phyloP scores from a whole-genome alignment of 1,139 yeast species.

The Geotrichum citri-aurantii region DNA sequence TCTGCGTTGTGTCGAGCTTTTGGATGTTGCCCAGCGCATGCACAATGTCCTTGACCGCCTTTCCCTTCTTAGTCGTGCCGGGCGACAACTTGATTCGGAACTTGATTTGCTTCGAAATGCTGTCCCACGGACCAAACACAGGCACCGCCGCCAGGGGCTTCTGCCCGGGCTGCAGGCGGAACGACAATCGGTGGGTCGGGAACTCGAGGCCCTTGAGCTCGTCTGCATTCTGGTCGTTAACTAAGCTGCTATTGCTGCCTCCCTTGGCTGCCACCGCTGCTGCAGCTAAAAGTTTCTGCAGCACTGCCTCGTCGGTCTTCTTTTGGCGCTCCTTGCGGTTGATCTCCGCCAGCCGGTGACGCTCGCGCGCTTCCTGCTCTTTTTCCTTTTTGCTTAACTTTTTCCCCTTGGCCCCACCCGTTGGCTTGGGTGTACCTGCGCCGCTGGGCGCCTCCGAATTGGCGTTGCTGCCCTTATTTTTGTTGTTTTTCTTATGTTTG shows the following conservation, averaged over 20 bases:
- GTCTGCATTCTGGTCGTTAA: constrained; percentile 34
- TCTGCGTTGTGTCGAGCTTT: constrained; percentile 46
- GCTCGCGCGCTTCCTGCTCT: constrained; percentile 29
- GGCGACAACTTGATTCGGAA: constrained; percentile 84
- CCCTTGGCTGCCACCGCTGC: constrained; percentile 10
- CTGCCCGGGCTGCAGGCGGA: constrained; percentile 34
- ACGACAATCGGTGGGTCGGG: constrained; percentile 18
- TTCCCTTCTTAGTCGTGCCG: constrained; percentile 85
- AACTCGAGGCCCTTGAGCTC: constrained; percentile 31
- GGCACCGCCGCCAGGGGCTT: constrained; percentile 62
- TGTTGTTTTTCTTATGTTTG: constrained; percentile 84
- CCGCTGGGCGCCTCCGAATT: constrained; percentile 64
- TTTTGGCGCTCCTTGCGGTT: constrained; percentile 36
- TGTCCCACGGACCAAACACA: constrained; percentile 88
- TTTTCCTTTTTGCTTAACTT: constrained; percentile 40
- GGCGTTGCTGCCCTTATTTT: constrained; percentile 56
- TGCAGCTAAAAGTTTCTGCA: constrained; percentile 34
- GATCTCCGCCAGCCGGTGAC: constrained; percentile 25
- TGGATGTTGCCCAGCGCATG: constrained; percentile 50
- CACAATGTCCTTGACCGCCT: constrained; percentile 65
- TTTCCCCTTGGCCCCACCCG: constrained; percentile 51
- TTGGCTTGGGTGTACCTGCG: not conserved
- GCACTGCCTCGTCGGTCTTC: constrained; percentile 46
- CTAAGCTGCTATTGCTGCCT: too few species aligned
- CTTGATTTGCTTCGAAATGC: constrained; percentile 59